These are phyloP conservation scores for Prinsepia uniflora DNA, from an alignment of 306 rosid species.

Conservation along the genomic window DNA sequence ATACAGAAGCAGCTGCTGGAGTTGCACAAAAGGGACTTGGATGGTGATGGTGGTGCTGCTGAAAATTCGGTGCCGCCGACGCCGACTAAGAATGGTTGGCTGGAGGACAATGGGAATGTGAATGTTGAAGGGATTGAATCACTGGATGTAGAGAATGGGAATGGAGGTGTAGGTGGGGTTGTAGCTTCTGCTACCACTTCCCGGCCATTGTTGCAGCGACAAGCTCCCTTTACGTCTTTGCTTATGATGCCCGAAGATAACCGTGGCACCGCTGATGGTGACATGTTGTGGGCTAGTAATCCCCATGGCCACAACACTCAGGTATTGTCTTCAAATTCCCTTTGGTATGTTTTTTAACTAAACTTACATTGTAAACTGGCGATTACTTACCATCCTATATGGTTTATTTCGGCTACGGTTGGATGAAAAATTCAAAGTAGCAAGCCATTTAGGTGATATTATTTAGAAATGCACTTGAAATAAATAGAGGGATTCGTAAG, in stretches of 20 bases:
- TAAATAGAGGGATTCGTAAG: too few species aligned
- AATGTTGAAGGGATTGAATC: slow-evolving; percentile 22
- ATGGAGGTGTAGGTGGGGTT: slow-evolving; percentile 16
- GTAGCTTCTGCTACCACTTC: slow-evolving; percentile 3
- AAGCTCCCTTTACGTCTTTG: slow-evolving; percentile 34
- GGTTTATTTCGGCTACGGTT: background rate
- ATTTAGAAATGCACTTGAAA: too few species aligned
- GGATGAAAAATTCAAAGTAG: too few species aligned
- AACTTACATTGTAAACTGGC: background rate
- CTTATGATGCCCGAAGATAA: slow-evolving; percentile 39
- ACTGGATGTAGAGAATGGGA: slow-evolving; percentile 11
- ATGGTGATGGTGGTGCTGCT: slow-evolving; percentile 13
- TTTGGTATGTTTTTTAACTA: background rate
- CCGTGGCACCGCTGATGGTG: slow-evolving; percentile 19
- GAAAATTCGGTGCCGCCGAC: slow-evolving; percentile 35
- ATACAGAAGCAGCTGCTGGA: slow-evolving; percentile 58
- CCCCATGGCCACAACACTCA: slow-evolving; percentile 30
- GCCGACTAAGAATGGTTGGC: slow-evolving; percentile 21
- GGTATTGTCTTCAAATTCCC: slow-evolving; percentile 19
- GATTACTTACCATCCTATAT: background rate
- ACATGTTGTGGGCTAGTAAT: slow-evolving; percentile 31
- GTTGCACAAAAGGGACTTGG: slow-evolving; percentile 44
- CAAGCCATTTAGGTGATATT: too few species aligned
- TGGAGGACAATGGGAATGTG: background rate
- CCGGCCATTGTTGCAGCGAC: slow-evolving; percentile 26